Evolutionary conservation across 1,284 basidiomycete species (phyloP).

Genomic region (Ganoderma resinaceum): DNA sequence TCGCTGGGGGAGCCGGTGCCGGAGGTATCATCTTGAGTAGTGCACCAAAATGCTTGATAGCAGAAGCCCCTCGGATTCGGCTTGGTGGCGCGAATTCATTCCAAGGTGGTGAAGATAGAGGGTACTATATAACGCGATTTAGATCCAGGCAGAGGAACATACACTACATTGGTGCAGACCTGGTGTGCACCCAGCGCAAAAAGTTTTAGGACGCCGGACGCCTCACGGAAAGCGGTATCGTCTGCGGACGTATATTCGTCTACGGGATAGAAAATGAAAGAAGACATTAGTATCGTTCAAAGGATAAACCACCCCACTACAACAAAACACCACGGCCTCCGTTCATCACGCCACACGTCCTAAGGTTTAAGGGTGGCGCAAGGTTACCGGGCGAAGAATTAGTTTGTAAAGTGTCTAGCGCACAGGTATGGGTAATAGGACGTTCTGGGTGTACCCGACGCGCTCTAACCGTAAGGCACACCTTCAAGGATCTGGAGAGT

Average conservation of each 20-base stretch:
- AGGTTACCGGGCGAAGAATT: background rate
- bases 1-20: constrained; percentile 70
- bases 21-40: constrained; percentile 62
- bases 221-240: constrained; percentile 47
- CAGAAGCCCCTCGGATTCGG: constrained; percentile 25
- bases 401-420: background rate
- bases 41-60: constrained; percentile 41
- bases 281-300: background rate
- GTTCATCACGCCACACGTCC: background rate
- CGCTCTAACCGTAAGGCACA: no score
- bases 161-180: constrained; percentile 44
- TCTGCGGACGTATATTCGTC: constrained; percentile 55
- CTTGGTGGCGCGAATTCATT: constrained; percentile 56
- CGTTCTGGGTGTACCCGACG: no score
- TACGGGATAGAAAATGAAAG: constrained; percentile 34
- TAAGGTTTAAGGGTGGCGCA: background rate
- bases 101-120: constrained; percentile 63
- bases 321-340: no score
- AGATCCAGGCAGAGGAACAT: background rate
- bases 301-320: background rate
- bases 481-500: no score
- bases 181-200: constrained; percentile 72
- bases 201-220: constrained; percentile 59
- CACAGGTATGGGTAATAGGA: background rate
- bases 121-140: constrained; percentile 52